These are phyloP conservation scores for Strigomonas galati DNA, from an alignment of 208 protist genomes.

Conservation along the genomic window DNA sequence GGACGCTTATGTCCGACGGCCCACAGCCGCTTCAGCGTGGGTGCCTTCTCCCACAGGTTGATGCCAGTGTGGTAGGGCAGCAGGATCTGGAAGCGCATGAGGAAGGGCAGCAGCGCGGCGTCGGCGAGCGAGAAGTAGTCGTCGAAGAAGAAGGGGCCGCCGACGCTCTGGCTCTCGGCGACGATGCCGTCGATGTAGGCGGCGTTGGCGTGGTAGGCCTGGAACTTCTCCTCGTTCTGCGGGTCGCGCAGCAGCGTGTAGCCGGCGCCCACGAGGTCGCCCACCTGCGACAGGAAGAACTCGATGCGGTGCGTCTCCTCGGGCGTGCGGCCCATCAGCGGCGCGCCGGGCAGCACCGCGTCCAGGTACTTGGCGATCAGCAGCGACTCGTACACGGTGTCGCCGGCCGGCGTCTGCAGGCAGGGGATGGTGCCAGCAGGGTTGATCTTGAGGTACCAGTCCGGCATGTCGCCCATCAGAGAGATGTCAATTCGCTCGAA, in stretches of 20 bases:
- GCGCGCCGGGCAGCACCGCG: conserved; percentile 22
- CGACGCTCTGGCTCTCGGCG: conserved; percentile 36
- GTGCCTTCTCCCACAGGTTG: conserved; percentile 65
- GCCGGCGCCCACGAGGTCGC: conserved; percentile 45
- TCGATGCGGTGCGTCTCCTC: conserved; percentile 61
- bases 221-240: conserved; percentile 52
- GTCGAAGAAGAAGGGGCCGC: conserved; percentile 65
- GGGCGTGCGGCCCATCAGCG: conserved; percentile 41
- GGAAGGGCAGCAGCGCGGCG: conserved; percentile 65
- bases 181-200: conserved; percentile 66
- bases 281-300: conserved; percentile 66
- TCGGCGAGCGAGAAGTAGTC: conserved; percentile 76
- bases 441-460: conserved; percentile 80
- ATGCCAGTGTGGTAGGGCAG: conserved; percentile 64
- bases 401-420: conserved; percentile 42
- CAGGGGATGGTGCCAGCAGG: conserved; percentile 67
- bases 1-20: conserved; percentile 38
- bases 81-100: conserved; percentile 44
- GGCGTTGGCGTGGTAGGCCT: conserved; percentile 42
- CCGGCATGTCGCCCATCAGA: conserved; percentile 46
- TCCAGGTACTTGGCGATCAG: conserved; percentile 76
- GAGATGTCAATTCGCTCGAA: conserved; percentile 50
- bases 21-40: conserved; percentile 55
- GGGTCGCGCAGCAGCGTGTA: conserved; percentile 51
- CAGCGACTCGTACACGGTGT: conserved; percentile 60